Conservation (phyloP, 352 stramenopile genomes). For the Halophytophthora polymorphica region DNA sequence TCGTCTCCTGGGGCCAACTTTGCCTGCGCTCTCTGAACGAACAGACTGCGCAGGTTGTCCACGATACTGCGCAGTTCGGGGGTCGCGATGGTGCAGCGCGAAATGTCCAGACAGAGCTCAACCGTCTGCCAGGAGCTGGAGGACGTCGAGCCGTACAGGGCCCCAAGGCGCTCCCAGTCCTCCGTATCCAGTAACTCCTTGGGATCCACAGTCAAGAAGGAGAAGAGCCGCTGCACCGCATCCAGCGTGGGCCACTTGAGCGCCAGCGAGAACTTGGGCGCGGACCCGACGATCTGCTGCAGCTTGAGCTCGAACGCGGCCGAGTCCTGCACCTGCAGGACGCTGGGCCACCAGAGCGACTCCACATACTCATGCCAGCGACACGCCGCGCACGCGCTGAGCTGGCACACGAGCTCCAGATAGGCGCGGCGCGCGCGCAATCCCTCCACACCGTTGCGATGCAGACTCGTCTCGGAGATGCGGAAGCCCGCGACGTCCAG, state of each 20-base stretch:
- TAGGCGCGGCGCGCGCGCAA: conserved; percentile 11
- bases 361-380: conserved; percentile 18
- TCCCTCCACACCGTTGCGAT: no score
- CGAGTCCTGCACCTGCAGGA: conserved; percentile 9
- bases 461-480: no score
- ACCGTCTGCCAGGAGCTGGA: neutral
- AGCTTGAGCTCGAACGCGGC: neutral
- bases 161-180: conserved; percentile 9
- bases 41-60: conserved; percentile 5
- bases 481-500: conserved; percentile 5
- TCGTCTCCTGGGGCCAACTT: neutral
- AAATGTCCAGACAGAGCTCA: conserved; percentile 16
- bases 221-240: conserved; percentile 13
- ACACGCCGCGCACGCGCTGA: conserved; percentile 10
- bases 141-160: neutral
- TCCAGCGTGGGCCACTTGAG: conserved; percentile 15
- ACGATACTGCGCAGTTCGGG: conserved; percentile 15
- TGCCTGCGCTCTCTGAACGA: neutral
- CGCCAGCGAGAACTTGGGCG: conserved; percentile 12
- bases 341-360: conserved; percentile 16
- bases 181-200: conserved; percentile 3
- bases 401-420: conserved; percentile 18
- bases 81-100: conserved; percentile 13
- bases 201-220: conserved; percentile 16
- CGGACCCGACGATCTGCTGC: neutral